Conservation (phyloP, 1,284 basidiomycete species). For the Marasmius oreades region DNA sequence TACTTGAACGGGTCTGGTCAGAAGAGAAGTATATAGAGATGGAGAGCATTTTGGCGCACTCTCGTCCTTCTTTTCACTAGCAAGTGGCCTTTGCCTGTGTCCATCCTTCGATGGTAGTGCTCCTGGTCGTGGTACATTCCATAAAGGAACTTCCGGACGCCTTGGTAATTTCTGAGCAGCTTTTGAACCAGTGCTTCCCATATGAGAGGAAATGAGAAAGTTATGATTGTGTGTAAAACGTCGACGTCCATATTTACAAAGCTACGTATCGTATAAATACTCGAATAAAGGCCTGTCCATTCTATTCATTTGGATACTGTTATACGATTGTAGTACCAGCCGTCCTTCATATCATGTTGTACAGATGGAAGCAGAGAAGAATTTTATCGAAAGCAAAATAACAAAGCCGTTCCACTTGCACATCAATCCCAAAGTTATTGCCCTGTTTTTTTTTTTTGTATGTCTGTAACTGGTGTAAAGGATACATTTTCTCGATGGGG, state of each 20-base stretch:
- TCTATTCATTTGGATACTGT: slow-evolving; percentile 24
- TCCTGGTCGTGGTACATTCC: slow-evolving; percentile 50
- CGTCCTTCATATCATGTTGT: slow-evolving; percentile 33
- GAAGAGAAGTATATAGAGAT: not conserved
- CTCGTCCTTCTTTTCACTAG: slow-evolving; percentile 52
- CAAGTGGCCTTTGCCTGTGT: slow-evolving; percentile 24
- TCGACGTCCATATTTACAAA: not conserved
- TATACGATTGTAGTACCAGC: slow-evolving; percentile 27
- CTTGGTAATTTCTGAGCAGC: slow-evolving; percentile 61
- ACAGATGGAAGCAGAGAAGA: slow-evolving; percentile 25
- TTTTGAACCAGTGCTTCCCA: slow-evolving; percentile 75
- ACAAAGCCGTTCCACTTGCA: slow-evolving; percentile 23
- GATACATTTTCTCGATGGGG: slow-evolving; percentile 29
- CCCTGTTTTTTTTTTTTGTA: slow-evolving; percentile 24
- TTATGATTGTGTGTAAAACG: too few species aligned
- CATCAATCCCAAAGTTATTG: slow-evolving; percentile 20
- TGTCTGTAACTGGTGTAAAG: slow-evolving; percentile 22
- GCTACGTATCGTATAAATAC: slow-evolving; percentile 5
- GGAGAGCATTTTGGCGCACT: slow-evolving; percentile 29
- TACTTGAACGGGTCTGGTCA: slow-evolving; percentile 33
- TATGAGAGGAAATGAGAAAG: slow-evolving; percentile 24
- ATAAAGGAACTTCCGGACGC: slow-evolving; percentile 40
- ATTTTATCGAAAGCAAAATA: slow-evolving; percentile 21
- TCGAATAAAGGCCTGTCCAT: slow-evolving; percentile 9
- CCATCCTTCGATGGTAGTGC: slow-evolving; percentile 16